Conservation (phyloP, 2,329 filamentous ascomycete species). For the Myriosclerotinia curreyana region DNA sequence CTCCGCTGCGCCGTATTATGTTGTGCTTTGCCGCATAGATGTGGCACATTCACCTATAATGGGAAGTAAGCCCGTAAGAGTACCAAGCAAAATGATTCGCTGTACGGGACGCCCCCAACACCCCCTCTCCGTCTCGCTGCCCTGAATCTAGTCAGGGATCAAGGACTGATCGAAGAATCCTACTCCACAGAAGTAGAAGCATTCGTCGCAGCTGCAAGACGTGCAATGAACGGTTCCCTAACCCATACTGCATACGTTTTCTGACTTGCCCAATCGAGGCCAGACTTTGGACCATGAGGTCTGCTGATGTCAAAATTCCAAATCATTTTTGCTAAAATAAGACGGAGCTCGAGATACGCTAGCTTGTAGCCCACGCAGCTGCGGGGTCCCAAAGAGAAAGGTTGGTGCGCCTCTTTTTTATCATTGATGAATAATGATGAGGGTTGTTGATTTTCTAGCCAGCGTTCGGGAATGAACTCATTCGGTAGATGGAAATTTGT, state of each 20-base stretch:
- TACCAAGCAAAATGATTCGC: neutral
- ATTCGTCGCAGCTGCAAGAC: slow-evolving; percentile 1
- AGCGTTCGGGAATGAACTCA: slow-evolving; percentile 33
- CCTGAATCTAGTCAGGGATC: neutral
- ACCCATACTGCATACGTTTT: slow-evolving; percentile 24
- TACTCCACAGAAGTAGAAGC: slow-evolving; percentile 9
- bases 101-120: neutral
- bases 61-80: neutral
- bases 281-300: neutral
- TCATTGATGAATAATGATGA: slow-evolving; percentile 40
- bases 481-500: slow-evolving; percentile 23
- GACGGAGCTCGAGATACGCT: slow-evolving; percentile 23
- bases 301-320: slow-evolving; percentile 24
- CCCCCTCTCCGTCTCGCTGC: neutral
- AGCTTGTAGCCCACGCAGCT: slow-evolving; percentile 25
- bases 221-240: slow-evolving; percentile 13
- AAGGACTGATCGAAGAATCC: neutral
- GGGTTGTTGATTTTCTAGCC: slow-evolving; percentile 34
- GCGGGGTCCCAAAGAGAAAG: slow-evolving; percentile 23
- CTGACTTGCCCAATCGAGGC: slow-evolving; percentile 19
- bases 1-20: neutral
- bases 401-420: slow-evolving; percentile 14
- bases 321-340: slow-evolving; percentile 25
- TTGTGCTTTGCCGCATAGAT: slow-evolving; percentile 1
- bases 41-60: neutral